phyloP scores from a whole-genome alignment of 306 rosid species.

The Trichosanthes truncata region DNA sequence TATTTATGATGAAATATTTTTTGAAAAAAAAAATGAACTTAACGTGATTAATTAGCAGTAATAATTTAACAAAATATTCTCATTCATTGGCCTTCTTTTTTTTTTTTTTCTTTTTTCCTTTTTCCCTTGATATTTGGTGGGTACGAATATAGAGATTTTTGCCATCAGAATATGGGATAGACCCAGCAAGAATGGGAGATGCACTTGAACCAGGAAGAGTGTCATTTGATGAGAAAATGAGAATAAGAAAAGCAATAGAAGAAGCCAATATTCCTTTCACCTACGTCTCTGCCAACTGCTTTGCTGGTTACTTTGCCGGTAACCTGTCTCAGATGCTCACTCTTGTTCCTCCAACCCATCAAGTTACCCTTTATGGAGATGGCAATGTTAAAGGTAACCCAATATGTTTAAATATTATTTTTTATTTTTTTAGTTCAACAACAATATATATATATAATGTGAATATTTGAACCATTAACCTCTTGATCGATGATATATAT shows the following conservation, averaged over 20 bases:
- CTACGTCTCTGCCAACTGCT: slow-evolving; percentile 63
- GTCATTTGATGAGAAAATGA: slow-evolving; percentile 78
- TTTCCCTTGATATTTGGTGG: no score
- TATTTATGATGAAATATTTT: no score
- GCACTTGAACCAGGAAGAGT: slow-evolving; percentile 87
- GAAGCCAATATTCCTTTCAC: slow-evolving; percentile 73
- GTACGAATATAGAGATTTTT: slow-evolving; percentile 47
- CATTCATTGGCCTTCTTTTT: no score
- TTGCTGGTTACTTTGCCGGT: slow-evolving; percentile 65
- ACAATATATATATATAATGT: no score
- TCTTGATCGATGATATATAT: no score
- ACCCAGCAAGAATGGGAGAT: slow-evolving; percentile 64
- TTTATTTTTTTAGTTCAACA: no score
- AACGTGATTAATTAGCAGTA: no score
- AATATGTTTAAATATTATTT: no score
- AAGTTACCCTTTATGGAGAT: slow-evolving; percentile 53
- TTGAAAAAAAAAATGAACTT: no score
- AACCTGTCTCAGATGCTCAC: slow-evolving; percentile 65
- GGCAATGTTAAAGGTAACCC: slow-evolving; percentile 62
- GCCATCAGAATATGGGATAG: slow-evolving; percentile 87
- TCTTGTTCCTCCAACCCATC: slow-evolving; percentile 54
- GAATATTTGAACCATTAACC: no score
- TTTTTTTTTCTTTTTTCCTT: no score
- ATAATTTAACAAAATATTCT: no score
- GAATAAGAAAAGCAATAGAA: slow-evolving; percentile 54